Conservation (phyloP, 768 basidiomycete species). For the Tricholoma sp. region DNA sequence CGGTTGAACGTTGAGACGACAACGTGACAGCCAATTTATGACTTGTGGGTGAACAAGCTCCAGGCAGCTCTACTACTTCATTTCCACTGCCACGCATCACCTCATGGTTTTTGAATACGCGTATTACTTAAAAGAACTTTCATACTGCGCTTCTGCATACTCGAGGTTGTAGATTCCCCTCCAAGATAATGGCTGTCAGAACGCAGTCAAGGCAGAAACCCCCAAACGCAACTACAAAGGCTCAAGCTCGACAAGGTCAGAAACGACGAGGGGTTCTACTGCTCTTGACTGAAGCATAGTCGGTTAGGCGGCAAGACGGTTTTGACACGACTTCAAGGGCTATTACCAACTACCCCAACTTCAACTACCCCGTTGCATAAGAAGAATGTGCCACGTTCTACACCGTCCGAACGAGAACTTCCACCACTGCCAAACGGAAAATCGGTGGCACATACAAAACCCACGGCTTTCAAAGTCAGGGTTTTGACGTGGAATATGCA, state of each 20-base stretch:
- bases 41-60: too few species aligned
- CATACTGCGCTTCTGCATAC: neutral
- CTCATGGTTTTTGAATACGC: slow-evolving; percentile 2
- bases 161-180: neutral
- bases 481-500: slow-evolving; percentile 87
- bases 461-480: slow-evolving; percentile 48
- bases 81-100: neutral
- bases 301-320: slow-evolving; percentile 5
- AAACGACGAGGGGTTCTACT: neutral
- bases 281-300: neutral
- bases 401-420: slow-evolving; percentile 6
- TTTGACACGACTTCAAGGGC: slow-evolving; percentile 14
- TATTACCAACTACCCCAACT: slow-evolving; percentile 12
- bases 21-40: too few species aligned
- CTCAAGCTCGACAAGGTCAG: slow-evolving; percentile 3
- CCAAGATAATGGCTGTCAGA: neutral
- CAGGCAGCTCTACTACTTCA: neutral
- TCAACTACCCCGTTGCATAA: neutral
- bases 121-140: neutral
- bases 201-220: neutral
- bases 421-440: slow-evolving; percentile 3
- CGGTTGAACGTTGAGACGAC: too few species aligned
- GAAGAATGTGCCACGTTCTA: neutral
- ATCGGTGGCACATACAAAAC: neutral
- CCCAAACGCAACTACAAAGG: neutral